These are phyloP conservation scores for Talaromyces sp. DNA, from an alignment of 2,329 filamentous ascomycete genomes.

Conservation along the genomic window DNA sequence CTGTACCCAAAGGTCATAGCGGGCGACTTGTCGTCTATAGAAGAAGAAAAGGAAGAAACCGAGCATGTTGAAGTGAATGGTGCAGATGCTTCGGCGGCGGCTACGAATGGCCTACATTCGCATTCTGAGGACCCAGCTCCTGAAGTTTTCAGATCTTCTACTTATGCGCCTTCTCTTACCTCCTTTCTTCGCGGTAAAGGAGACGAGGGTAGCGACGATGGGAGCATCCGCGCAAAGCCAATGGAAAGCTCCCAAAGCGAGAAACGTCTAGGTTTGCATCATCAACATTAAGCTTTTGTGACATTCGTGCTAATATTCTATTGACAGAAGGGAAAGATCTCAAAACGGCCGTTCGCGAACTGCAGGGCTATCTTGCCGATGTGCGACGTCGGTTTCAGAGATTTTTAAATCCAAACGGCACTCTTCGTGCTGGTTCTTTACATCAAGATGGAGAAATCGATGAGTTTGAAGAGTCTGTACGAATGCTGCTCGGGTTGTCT, in stretches of 20 bases:
- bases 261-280: slow-evolving; percentile 25
- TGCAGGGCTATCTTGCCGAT: slow-evolving; percentile 84
- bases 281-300: background rate
- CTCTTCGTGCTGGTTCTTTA: slow-evolving; percentile 32
- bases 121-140: slow-evolving; percentile 21
- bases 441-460: slow-evolving; percentile 30
- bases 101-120: slow-evolving; percentile 24
- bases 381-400: slow-evolving; percentile 64
- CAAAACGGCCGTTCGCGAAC: slow-evolving; percentile 71
- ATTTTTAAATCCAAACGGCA: slow-evolving; percentile 57
- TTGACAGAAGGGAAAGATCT: slow-evolving; percentile 74
- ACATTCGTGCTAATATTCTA: slow-evolving; percentile 10
- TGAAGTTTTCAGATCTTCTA: slow-evolving; percentile 25
- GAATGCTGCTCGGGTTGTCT: slow-evolving; percentile 43
- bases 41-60: slow-evolving; percentile 40
- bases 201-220: slow-evolving; percentile 36
- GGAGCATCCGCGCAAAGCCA: slow-evolving; percentile 32
- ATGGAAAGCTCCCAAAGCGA: slow-evolving; percentile 23
- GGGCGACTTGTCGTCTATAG: slow-evolving; percentile 67
- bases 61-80: slow-evolving; percentile 22
- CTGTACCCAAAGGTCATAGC: slow-evolving; percentile 81
- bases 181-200: slow-evolving; percentile 33
- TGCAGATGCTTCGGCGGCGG: slow-evolving; percentile 19
- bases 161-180: slow-evolving; percentile 33
- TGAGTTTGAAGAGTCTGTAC: slow-evolving; percentile 41